phyloP scores from a whole-genome alignment of 768 basidiomycete species.

The Suillus subaureus region DNA sequence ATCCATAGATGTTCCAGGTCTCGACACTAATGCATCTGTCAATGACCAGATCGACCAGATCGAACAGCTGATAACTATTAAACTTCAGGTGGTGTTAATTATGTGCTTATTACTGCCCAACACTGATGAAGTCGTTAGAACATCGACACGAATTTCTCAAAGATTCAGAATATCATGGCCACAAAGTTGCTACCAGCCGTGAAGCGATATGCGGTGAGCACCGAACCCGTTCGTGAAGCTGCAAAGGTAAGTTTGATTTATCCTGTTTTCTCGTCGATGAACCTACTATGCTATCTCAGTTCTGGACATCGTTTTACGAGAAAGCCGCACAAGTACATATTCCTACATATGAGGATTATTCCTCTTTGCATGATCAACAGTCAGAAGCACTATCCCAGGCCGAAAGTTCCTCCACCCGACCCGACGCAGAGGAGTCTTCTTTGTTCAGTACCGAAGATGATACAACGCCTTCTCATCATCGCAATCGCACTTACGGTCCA shows the following conservation, averaged over 20 bases:
- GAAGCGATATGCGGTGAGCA: constrained; percentile 85
- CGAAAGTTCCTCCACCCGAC: constrained; percentile 14
- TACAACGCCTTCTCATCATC: constrained; percentile 16
- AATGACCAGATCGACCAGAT: constrained; percentile 92
- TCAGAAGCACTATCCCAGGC: constrained; percentile 34
- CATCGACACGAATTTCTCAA: constrained; percentile 92
- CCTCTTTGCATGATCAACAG: constrained; percentile 53
- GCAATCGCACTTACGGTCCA: constrained; percentile 33
- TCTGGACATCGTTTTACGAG: constrained; percentile 97
- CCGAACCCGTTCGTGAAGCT: constrained; percentile 86
- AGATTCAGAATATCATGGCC: constrained; percentile 83
- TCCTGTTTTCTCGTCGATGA: not conserved
- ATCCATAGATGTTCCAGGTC: constrained; percentile 68
- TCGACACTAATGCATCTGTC: constrained; percentile 68
- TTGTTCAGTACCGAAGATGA: constrained; percentile 15
- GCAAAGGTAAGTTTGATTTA: constrained; percentile 64
- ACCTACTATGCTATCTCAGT: constrained; percentile 46
- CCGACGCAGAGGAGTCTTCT: constrained; percentile 19
- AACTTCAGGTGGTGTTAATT: constrained; percentile 67
- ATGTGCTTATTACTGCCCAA: constrained; percentile 9
- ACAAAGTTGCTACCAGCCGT: constrained; percentile 84
- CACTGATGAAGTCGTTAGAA: constrained; percentile 49
- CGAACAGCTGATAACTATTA: constrained; percentile 91
- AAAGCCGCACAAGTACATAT: constrained; percentile 88
- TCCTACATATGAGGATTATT: constrained; percentile 70